Evolutionary conservation across 192 early-diverging fungal genomes (phyloP).

Genomic region (Jimgerdemannia flammicorona): DNA sequence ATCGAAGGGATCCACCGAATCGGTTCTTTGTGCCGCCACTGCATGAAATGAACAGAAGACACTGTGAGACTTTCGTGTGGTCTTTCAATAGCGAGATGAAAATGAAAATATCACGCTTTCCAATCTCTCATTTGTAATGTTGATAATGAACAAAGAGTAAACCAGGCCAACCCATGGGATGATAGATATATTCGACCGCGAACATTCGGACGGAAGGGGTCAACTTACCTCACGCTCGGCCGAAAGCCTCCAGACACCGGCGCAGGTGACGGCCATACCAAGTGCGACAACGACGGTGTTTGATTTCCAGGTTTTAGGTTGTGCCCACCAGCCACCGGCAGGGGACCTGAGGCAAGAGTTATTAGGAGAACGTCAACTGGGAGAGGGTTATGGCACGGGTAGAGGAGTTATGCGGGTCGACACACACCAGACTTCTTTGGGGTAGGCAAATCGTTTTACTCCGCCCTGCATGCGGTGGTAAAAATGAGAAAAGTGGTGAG

Average conservation of each 20-base stretch:
- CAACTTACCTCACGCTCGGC: constrained; percentile 32
- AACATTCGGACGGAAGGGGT: too few relatives aligned
- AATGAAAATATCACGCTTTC: neutral
- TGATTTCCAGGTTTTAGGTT: constrained; percentile 40
- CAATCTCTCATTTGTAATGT: neutral
- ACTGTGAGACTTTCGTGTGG: neutral
- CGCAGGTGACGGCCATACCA: constrained; percentile 30
- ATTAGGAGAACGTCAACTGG: neutral
- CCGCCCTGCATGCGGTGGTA: constrained; percentile 19
- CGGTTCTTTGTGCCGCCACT: constrained; percentile 39
- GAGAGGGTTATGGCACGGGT: neutral
- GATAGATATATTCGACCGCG: too few relatives aligned
- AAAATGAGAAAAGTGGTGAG: neutral
- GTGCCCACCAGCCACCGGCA: constrained; percentile 46
- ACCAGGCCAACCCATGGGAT: too few relatives aligned
- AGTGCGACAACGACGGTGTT: constrained; percentile 35
- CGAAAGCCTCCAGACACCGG: constrained; percentile 36
- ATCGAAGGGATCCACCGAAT: constrained; percentile 48
- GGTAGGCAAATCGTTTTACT: constrained; percentile 28
- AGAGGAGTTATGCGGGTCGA: neutral
- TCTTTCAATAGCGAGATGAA: neutral
- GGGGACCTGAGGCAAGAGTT: constrained; percentile 29
- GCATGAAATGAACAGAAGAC: neutral
- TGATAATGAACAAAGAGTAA: constrained; percentile 1
- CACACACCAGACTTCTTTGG: constrained; percentile 36